phyloP scores from a whole-genome alignment of 352 stramenopile genomes.

The Phytophthora quininea region DNA sequence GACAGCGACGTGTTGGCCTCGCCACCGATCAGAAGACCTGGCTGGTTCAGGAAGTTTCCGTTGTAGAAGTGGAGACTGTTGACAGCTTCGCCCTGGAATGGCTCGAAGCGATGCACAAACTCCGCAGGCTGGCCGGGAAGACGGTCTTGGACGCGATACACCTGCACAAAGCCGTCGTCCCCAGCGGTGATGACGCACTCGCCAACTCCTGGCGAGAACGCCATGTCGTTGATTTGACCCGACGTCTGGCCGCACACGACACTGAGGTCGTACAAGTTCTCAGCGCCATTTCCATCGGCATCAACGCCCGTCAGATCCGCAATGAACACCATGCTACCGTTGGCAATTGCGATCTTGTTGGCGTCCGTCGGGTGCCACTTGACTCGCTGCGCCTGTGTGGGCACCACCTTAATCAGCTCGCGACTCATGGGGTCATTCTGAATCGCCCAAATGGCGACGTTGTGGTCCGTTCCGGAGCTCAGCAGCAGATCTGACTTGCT shows the following conservation, averaged over 20 bases:
- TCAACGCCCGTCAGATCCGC: conserved; percentile 59
- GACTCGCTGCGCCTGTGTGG: conserved; percentile 63
- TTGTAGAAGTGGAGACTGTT: conserved; percentile 78
- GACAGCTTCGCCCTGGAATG: conserved; percentile 69
- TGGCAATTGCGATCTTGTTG: conserved; percentile 77
- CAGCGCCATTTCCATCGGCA: conserved; percentile 38
- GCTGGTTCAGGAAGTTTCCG: conserved; percentile 47
- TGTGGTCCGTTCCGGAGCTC: conserved; percentile 69
- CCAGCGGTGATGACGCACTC: conserved; percentile 69
- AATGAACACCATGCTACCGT: conserved; percentile 70
- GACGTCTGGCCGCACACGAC: conserved; percentile 73
- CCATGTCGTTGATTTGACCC: conserved; percentile 78
- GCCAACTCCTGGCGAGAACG: conserved; percentile 67
- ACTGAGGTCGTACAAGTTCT: conserved; percentile 74
- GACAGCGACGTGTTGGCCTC: conserved; percentile 61
- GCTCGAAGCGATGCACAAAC: conserved; percentile 81
- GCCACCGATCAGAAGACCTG: conserved; percentile 68
- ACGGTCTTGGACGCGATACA: conserved; percentile 67
- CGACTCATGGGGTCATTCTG: conserved; percentile 69
- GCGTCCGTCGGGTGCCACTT: conserved; percentile 83
- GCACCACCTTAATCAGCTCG: conserved; percentile 71
- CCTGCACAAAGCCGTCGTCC: conserved; percentile 79
- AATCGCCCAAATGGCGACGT: conserved; percentile 80
- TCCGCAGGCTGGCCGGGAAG: conserved; percentile 57
- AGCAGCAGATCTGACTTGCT: conserved; percentile 72